Evolutionary conservation across 2,329 filamentous ascomycete genomes (phyloP).

Genomic region (Bretziella fagacearum): DNA sequence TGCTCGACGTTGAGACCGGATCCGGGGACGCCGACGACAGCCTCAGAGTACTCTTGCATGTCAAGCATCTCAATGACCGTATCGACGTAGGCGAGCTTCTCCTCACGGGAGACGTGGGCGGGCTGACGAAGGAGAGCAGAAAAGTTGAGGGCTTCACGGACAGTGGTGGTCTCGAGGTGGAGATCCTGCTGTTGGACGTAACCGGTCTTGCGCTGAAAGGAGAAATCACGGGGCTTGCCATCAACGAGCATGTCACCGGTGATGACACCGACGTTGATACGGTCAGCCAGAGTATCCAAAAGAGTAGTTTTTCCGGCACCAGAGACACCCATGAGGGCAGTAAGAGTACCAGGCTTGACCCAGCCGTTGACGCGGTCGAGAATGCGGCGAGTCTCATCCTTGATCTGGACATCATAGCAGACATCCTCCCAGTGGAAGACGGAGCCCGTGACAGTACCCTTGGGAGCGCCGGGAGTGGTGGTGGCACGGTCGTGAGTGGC

Average conservation of each 20-base stretch:
- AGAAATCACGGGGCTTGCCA: slow-evolving; percentile 35
- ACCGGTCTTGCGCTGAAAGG: slow-evolving; percentile 48
- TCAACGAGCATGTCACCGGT: slow-evolving; percentile 51
- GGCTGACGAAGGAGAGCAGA: slow-evolving; percentile 75
- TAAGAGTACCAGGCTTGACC: slow-evolving; percentile 79
- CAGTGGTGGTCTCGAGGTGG: slow-evolving; percentile 67
- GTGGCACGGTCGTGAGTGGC: slow-evolving; percentile 28
- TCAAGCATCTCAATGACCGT: slow-evolving; percentile 82
- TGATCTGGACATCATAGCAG: slow-evolving; percentile 63
- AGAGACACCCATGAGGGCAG: slow-evolving; percentile 54
- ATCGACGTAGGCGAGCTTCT: slow-evolving; percentile 77
- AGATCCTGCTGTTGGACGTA: slow-evolving; percentile 81
- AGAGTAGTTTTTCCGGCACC: slow-evolving; percentile 30
- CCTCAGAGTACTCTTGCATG: slow-evolving; percentile 81
- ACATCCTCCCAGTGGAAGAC: slow-evolving; percentile 79
- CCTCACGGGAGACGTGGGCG: slow-evolving; percentile 47
- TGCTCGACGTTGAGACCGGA: slow-evolving; percentile 64
- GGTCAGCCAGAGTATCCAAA: slow-evolving; percentile 27
- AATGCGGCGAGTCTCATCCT: slow-evolving; percentile 51
- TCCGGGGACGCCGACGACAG: slow-evolving; percentile 76
- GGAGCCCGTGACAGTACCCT: slow-evolving; percentile 32
- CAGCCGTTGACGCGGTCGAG: slow-evolving; percentile 70
- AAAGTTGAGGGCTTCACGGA: slow-evolving; percentile 76
- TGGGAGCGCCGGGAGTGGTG: slow-evolving; percentile 16
- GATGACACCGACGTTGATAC: slow-evolving; percentile 44